A percentile compares a stretch with the other conserved stretches of the same genome.
Evolutionary conservation across 768 basidiomycete species (phyloP).

Genomic region (Pleurotus citrinopileatus): DNA sequence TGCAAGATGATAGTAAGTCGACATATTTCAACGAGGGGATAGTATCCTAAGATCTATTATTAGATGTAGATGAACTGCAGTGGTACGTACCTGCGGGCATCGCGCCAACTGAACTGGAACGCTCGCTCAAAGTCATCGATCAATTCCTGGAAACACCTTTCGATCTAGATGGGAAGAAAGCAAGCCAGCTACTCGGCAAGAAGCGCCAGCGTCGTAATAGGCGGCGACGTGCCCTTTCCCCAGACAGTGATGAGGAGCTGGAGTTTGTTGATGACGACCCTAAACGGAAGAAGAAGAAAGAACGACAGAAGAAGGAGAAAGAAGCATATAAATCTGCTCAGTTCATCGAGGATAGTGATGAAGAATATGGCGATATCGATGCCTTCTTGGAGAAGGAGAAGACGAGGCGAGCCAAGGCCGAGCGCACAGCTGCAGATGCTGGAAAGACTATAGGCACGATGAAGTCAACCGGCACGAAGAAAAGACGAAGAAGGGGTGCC

Average conservation of each 20-base stretch:
- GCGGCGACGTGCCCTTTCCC: constrained; percentile 47
- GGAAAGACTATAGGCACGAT: constrained; percentile 43
- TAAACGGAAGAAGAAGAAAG: constrained; percentile 53
- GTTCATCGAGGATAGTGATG: constrained; percentile 91
- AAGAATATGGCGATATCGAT: constrained; percentile 76
- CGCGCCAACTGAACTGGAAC: constrained; percentile 62
- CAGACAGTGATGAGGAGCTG: constrained; percentile 40
- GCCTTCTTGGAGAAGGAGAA: constrained; percentile 80
- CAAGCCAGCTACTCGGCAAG: constrained; percentile 67
- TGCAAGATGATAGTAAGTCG: constrained; percentile 61
- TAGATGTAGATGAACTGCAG: constrained; percentile 70
- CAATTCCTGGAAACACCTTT: constrained; percentile 83
- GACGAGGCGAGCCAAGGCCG: constrained; percentile 51
- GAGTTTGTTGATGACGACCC: constrained; percentile 33
- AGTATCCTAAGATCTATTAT: constrained; percentile 11
- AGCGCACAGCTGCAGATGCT: constrained; percentile 42
- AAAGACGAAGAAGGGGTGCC: constrained; percentile 40
- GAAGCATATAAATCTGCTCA: constrained; percentile 80
- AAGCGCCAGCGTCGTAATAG: constrained; percentile 52
- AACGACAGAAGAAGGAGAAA: constrained; percentile 61
- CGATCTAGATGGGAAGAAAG: constrained; percentile 75
- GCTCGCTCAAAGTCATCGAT: constrained; percentile 71
- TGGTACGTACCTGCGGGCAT: constrained; percentile 85
- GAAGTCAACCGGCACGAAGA: constrained; percentile 50
- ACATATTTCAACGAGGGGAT: constrained; percentile 1